These are phyloP conservation scores for Claviceps sp. DNA, from an alignment of 2,329 filamentous ascomycete species.

Conservation along the genomic window DNA sequence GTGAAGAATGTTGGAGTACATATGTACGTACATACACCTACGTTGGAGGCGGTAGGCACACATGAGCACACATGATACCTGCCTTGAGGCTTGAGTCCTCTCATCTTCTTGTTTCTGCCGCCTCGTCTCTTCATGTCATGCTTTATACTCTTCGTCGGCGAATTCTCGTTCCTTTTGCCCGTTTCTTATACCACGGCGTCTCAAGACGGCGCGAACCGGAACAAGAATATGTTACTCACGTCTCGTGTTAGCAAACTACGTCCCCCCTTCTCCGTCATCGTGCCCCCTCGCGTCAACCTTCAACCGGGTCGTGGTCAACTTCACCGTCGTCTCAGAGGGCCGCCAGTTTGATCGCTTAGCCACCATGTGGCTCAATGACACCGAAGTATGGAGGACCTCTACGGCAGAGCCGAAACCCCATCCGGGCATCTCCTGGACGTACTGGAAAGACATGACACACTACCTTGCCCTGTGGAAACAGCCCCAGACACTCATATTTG, in stretches of 20 bases:
- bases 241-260: constrained; percentile 6
- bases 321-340: constrained; percentile 59
- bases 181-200: neutral
- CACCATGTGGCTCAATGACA: constrained; percentile 61
- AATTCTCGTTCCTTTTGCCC: too few species aligned
- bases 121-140: neutral
- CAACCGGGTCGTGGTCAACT: constrained; percentile 61
- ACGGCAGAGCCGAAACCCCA: constrained; percentile 60
- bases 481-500: constrained; percentile 65
- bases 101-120: neutral
- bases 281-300: constrained; percentile 59
- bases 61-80: neutral
- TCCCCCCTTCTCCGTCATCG: constrained; percentile 35
- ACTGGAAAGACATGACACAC: constrained; percentile 65
- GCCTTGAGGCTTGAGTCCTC: neutral
- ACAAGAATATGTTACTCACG: neutral
- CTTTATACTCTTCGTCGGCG: neutral
- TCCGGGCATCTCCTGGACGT: constrained; percentile 61
- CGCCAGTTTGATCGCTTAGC: constrained; percentile 67
- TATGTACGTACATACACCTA: neutral
- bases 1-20: too few species aligned
- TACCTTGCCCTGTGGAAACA: constrained; percentile 55
- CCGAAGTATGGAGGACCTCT: constrained; percentile 71
- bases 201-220: neutral
- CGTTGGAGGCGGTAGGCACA: neutral